phyloP scores from a whole-genome alignment of 768 basidiomycete species.

The Leccinellum luteum region DNA sequence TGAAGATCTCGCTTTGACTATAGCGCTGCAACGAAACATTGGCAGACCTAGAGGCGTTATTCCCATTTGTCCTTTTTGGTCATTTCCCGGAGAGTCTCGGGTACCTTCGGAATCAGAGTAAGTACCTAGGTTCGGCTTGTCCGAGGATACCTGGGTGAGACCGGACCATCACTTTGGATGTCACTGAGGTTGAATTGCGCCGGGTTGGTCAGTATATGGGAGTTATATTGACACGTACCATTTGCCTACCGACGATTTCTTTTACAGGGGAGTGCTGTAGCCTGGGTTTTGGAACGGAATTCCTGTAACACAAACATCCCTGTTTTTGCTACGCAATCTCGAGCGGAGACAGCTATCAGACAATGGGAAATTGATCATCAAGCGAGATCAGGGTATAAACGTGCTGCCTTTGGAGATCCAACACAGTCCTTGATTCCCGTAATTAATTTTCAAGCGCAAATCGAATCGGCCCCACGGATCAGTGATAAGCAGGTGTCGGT shows the following conservation, averaged over 20 bases:
- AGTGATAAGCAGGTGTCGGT: background rate
- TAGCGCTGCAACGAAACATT: background rate
- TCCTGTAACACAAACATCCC: background rate
- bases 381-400: background rate
- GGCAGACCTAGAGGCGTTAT: background rate
- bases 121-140: background rate
- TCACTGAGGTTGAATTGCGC: background rate
- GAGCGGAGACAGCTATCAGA: background rate
- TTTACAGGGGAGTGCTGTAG: background rate
- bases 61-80: background rate
- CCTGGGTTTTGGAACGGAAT: background rate
- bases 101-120: background rate
- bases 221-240: background rate
- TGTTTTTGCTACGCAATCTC: background rate
- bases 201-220: background rate
- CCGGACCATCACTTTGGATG: no score
- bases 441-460: background rate
- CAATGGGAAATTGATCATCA: background rate
- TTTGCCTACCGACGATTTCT: background rate
- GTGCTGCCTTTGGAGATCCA: background rate
- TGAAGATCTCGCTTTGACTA: background rate
- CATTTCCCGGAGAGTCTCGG: background rate
- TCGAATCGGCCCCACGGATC: background rate
- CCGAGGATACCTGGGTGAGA: background rate
- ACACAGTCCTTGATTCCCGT: background rate